A percentile compares a stretch with the other conserved stretches of the same genome.
Evolutionary conservation across 768 basidiomycete genomes (phyloP).

Genomic region (Tylopilus felleus): DNA sequence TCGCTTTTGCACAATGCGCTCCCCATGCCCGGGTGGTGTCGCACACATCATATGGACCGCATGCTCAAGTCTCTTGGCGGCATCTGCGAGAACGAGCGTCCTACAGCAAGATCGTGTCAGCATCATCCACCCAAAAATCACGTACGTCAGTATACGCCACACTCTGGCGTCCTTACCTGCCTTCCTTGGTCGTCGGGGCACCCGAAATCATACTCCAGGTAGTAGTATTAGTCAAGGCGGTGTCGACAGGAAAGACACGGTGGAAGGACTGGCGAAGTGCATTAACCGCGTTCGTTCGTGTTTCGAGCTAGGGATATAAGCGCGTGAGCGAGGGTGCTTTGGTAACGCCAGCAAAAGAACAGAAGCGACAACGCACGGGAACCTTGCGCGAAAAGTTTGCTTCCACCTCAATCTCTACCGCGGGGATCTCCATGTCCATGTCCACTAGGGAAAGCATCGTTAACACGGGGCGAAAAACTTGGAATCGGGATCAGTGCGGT

Average conservation of each 20-base stretch:
- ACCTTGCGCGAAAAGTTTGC: constrained; percentile 41
- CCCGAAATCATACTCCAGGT: constrained; percentile 28
- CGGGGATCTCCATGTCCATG: constrained; percentile 22
- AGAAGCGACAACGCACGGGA: constrained; percentile 26
- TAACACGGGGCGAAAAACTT: background rate
- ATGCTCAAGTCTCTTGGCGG: constrained; percentile 49
- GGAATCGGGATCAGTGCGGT: background rate
- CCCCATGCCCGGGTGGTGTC: constrained; percentile 48
- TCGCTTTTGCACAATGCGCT: constrained; percentile 32
- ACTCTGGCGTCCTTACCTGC: constrained; percentile 20
- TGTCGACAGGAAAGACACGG: constrained; percentile 18
- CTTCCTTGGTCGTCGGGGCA: constrained; percentile 14
- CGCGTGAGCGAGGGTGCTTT: background rate
- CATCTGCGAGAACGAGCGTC: constrained; percentile 37
- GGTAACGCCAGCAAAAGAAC: background rate
- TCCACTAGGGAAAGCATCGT: background rate
- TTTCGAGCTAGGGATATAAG: constrained; percentile 27
- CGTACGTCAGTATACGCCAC: background rate
- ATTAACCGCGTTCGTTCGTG: constrained; percentile 37
- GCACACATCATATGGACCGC: constrained; percentile 45
- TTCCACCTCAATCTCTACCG: constrained; percentile 38
- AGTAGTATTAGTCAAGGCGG: constrained; percentile 1
- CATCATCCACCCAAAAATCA: no score
- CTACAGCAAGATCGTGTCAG: constrained; percentile 26
- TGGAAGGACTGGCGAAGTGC: constrained; percentile 40